phyloP scores from a whole-genome alignment of 164 flowering plant species.

The Dillenia turbinata region DNA sequence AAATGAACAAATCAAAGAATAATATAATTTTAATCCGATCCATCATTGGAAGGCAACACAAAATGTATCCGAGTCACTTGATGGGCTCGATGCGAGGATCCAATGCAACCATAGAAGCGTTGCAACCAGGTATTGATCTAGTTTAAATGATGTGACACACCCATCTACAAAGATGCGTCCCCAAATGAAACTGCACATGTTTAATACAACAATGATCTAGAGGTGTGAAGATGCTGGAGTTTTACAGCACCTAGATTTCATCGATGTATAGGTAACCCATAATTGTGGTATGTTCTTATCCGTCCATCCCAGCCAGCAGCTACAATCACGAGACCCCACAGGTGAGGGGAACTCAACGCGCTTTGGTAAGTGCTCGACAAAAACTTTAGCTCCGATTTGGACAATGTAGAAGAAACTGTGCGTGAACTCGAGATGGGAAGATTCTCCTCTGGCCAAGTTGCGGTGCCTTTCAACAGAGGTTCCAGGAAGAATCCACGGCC shows the following conservation, averaged over 20 bases:
- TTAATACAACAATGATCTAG: conserved; percentile 3
- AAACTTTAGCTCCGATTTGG: conserved; percentile 49
- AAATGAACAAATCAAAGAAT: conserved; percentile 33
- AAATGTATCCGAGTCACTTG: conserved; percentile 1
- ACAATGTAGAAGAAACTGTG: conserved; percentile 23
- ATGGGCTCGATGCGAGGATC: background rate
- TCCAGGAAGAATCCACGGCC: conserved; percentile 47
- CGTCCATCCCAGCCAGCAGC: conserved; percentile 89
- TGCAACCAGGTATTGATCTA: conserved; percentile 4
- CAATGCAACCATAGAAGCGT: conserved; percentile 1
- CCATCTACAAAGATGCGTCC: conserved; percentile 1
- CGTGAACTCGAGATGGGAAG: conserved; percentile 30
- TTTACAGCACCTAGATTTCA: conserved; percentile 17
- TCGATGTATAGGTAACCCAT: conserved; percentile 67
- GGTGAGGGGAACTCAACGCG: conserved; percentile 37
- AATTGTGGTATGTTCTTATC: conserved; percentile 67
- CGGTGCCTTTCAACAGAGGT: conserved; percentile 43
- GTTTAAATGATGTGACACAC: conserved; percentile 1
- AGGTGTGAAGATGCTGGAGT: background rate
- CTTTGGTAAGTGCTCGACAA: conserved; percentile 57
- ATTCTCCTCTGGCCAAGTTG: conserved; percentile 91
- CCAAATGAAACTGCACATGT: conserved; percentile 4
- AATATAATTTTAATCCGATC: conserved; percentile 14
- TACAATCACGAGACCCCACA: conserved; percentile 85
- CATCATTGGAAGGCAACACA: background rate